Base-by-base conservation (phyloP, 1,284 basidiomycete genomes). In the Cutaneotrichosporon cutaneum region DNA sequence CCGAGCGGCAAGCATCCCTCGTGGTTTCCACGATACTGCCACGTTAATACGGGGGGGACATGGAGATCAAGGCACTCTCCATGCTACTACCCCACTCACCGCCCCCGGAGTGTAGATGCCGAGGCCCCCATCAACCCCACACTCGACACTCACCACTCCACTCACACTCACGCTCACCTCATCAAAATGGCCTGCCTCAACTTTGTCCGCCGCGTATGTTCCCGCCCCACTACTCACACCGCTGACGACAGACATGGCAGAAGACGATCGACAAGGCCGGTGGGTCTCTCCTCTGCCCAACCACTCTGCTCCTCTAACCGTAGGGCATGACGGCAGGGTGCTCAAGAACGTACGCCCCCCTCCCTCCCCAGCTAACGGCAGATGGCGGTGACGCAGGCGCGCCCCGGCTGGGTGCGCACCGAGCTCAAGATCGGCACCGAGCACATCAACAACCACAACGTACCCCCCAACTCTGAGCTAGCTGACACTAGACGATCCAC, bases 371-470 rank as follows among this genome's bases (percentile, higher is more conserved):
- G 30, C 56, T 61, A 22, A 61, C 61, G 64, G 44, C 64, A 66
- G 77, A 72, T 66, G 53, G 65, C 56, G 39, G 63, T 72, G 21
- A 68, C 59, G 50, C 48, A 62, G 48, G 70, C 70, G 1, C 42
- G 61, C 13, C 78, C 78, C 5, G 77, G 76, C n/a, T 70, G 72
- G 26, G 66, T 79, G 8, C 62, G 69, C 61, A 73, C 77, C 7
- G 64, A 67, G 22, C 60, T 80, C 32, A 68, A 56, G 26, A 70
- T 80, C 27, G 75, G 75, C 39, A 62, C 60, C 48, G 66, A 72
- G 54, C 77, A 80, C 68, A 59, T 80, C 48, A 79, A 80, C 68
- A 80, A 79, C 59, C 77, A 78, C 61, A 75, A 77, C 56, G 78
- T 75, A 32, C 26, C 72, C 22, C 16, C 18, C 21, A n/a, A n/a